Conservation (phyloP, 257 asterid genomes). For the Nemophila menziesii region DNA sequence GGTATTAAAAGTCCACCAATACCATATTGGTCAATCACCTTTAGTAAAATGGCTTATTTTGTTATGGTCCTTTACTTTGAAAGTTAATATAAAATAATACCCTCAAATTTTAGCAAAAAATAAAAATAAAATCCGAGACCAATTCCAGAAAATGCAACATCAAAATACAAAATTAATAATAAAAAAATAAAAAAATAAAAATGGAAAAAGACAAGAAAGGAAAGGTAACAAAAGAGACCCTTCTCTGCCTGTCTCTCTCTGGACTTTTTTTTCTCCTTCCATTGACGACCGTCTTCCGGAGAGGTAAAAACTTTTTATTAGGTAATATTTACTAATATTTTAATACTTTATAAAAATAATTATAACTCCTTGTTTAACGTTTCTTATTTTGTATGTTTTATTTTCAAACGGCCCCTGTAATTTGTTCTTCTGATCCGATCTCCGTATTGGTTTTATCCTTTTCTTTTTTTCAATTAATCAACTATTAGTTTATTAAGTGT, state of each 20-base stretch:
- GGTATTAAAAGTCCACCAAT: too few relatives aligned
- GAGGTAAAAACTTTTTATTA: constrained; percentile 9
- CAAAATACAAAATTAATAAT: too few relatives aligned
- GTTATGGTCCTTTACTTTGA: too few relatives aligned
- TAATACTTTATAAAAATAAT: too few relatives aligned
- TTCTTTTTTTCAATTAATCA: not conserved
- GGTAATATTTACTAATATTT: not conserved
- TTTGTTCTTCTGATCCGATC: constrained; percentile 37
- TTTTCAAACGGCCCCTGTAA: not conserved
- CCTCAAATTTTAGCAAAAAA: too few relatives aligned
- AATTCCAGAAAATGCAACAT: too few relatives aligned
- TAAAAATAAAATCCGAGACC: too few relatives aligned
- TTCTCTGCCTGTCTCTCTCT: constrained; percentile 11
- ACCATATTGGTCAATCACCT: too few relatives aligned
- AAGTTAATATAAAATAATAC: too few relatives aligned
- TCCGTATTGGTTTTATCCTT: constrained; percentile 9
- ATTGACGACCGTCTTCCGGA: constrained; percentile 20
- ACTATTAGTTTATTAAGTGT: constrained; percentile 6
- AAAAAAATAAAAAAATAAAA: not conserved
- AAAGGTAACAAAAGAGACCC: constrained; percentile 6
- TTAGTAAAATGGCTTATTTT: too few relatives aligned
- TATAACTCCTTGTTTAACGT: too few relatives aligned
- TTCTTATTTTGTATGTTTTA: not conserved
- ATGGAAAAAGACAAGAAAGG: not conserved
- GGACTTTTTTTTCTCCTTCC: constrained; percentile 23